phyloP scores from a whole-genome alignment of 2,329 filamentous ascomycete species.

The Leptographium galeiforme region DNA sequence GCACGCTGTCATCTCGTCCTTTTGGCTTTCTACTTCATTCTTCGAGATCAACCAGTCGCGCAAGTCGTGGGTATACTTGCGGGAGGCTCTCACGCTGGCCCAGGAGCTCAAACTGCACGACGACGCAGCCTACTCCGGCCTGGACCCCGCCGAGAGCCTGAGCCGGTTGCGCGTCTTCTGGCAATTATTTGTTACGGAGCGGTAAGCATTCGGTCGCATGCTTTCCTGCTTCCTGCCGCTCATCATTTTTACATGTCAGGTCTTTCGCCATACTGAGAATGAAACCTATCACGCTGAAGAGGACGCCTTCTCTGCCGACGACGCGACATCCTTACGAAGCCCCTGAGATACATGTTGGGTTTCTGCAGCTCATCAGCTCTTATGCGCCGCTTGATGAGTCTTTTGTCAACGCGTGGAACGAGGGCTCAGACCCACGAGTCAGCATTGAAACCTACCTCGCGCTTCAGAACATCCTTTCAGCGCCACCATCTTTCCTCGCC shows the following conservation, averaged over 20 bases:
- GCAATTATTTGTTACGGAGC: slow-evolving; percentile 49
- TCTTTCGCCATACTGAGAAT: slow-evolving; percentile 51
- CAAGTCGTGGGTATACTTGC: slow-evolving; percentile 48
- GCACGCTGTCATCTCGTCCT: slow-evolving; percentile 46
- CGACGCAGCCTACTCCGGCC: slow-evolving; percentile 37
- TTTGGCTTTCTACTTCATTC: slow-evolving; percentile 46
- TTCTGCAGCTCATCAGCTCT: slow-evolving; percentile 45
- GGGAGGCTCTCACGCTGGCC: slow-evolving; percentile 47
- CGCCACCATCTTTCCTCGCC: slow-evolving; percentile 19
- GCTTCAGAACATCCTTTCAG: slow-evolving; percentile 20
- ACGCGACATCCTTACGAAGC: slow-evolving; percentile 38
- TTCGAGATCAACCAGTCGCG: slow-evolving; percentile 48
- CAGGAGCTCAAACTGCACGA: slow-evolving; percentile 46
- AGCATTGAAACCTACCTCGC: slow-evolving; percentile 21
- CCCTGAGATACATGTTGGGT: slow-evolving; percentile 39
- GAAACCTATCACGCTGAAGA: slow-evolving; percentile 47
- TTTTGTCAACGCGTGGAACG: slow-evolving; percentile 52
- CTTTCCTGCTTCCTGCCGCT: not conserved
- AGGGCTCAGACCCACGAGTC: slow-evolving; percentile 28
- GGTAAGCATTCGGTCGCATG: slow-evolving; percentile 23
- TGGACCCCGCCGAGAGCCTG: slow-evolving; percentile 35
- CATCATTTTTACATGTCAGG: slow-evolving; percentile 20
- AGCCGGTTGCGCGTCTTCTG: slow-evolving; percentile 45
- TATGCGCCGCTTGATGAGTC: slow-evolving; percentile 51
- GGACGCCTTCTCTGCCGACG: slow-evolving; percentile 41